phyloP scores from a whole-genome alignment of 2,329 filamentous ascomycete genomes.

The Pyrenophora tritici-repentis region DNA sequence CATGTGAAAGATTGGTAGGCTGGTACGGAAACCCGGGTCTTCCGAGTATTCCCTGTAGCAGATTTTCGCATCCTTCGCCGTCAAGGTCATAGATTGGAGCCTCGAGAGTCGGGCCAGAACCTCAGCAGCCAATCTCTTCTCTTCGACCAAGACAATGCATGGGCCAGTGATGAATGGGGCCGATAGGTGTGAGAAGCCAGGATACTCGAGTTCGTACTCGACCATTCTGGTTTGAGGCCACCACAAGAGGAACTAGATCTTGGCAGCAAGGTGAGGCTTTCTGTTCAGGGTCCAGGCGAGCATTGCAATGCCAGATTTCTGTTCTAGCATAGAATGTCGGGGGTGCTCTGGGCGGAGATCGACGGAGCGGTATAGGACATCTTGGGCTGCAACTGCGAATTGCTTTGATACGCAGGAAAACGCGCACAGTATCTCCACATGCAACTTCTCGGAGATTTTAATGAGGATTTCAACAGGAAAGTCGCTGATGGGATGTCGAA shows the following conservation, averaged over 20 bases:
- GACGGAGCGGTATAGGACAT: not conserved
- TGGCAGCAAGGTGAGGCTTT: not conserved
- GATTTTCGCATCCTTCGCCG: no score
- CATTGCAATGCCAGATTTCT: not conserved
- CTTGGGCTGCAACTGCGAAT: not conserved
- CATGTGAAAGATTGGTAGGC: not conserved
- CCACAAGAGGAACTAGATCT: not conserved
- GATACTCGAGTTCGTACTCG: not conserved
- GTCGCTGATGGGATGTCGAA: not conserved
- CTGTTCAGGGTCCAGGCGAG: not conserved
- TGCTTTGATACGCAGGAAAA: not conserved
- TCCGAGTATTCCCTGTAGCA: no score
- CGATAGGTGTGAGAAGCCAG: no score
- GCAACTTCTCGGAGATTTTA: not conserved
- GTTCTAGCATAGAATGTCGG: not conserved
- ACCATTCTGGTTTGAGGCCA: not conserved
- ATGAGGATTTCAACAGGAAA: not conserved
- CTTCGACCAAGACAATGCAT: not conserved
- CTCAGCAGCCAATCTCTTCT: not conserved
- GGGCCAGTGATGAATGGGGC: no score
- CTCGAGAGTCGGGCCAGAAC: not conserved
- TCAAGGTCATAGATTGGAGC: not conserved
- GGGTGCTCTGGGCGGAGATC: not conserved
- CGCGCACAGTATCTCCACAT: not conserved
- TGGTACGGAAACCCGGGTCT: not conserved